Conservation (phyloP, 2,329 filamentous ascomycete genomes). For the Clathrospora elynae region DNA sequence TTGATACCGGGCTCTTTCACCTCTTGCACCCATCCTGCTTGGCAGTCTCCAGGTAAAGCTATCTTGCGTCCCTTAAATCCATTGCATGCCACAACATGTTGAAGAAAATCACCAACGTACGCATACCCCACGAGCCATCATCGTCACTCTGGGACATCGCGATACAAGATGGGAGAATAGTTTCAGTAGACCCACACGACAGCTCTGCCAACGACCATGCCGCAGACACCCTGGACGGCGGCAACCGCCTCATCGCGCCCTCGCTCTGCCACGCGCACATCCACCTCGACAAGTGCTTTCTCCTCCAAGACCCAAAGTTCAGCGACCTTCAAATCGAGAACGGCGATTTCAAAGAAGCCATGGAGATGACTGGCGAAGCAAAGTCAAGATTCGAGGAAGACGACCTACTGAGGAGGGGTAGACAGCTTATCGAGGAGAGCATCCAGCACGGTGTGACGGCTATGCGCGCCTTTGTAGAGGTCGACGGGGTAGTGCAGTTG, state of each 20-base stretch:
- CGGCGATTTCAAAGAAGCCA: slow-evolving; percentile 70
- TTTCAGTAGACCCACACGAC: slow-evolving; percentile 41
- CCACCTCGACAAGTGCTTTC: slow-evolving; percentile 70
- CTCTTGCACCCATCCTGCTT: slow-evolving; percentile 16
- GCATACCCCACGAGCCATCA: slow-evolving; percentile 39
- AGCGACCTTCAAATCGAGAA: slow-evolving; percentile 62
- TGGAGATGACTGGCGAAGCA: slow-evolving; percentile 62
- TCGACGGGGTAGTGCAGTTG: slow-evolving; percentile 65
- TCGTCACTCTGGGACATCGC: slow-evolving; percentile 47
- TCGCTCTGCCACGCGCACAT: slow-evolving; percentile 74
- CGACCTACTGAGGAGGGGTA: slow-evolving; percentile 68
- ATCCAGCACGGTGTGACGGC: slow-evolving; percentile 68
- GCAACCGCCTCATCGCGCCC: slow-evolving; percentile 55
- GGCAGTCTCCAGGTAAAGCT: slow-evolving; percentile 14
- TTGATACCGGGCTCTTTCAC: slow-evolving; percentile 14
- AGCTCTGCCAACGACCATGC: slow-evolving; percentile 3
- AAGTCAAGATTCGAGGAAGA: slow-evolving; percentile 66
- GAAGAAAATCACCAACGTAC: slow-evolving; percentile 42
- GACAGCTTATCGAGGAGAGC: slow-evolving; percentile 69
- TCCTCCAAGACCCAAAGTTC: slow-evolving; percentile 64
- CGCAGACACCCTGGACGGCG: slow-evolving; percentile 49
- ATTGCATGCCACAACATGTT: too few species aligned
- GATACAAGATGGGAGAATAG: slow-evolving; percentile 42
- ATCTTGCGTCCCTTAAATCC: slow-evolving; percentile 4
- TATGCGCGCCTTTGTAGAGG: slow-evolving; percentile 73